These are phyloP conservation scores for Apiospora hydei DNA, from an alignment of 2,329 filamentous ascomycete species.

Conservation along the genomic window DNA sequence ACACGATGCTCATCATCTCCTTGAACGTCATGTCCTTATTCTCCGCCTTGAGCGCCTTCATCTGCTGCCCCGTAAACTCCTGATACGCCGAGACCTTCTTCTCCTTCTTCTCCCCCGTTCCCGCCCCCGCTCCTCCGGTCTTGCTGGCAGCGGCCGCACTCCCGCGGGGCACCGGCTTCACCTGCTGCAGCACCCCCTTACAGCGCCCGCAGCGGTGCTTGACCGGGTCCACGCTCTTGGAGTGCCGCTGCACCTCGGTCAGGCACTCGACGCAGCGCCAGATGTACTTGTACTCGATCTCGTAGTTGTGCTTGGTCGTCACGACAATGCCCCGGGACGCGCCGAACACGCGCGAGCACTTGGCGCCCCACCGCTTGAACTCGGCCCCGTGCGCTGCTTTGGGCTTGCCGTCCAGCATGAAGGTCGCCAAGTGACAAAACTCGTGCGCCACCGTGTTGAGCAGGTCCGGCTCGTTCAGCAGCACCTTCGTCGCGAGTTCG, in stretches of 20 bases:
- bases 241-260: constrained; percentile 81
- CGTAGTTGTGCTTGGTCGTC: constrained; percentile 88
- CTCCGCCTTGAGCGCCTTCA: constrained; percentile 36
- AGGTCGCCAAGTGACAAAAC: constrained; percentile 93
- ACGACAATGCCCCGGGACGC: constrained; percentile 71
- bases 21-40: constrained; percentile 56
- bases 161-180: constrained; percentile 75
- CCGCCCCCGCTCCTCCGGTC: neutral
- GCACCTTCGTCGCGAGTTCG: constrained; percentile 88
- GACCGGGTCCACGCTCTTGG: constrained; percentile 78
- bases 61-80: constrained; percentile 46
- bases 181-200: constrained; percentile 74
- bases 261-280: constrained; percentile 80
- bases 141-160: constrained; percentile 28
- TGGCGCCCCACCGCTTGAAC: constrained; percentile 78
- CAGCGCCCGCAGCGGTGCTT: constrained; percentile 82
- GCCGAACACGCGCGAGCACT: constrained; percentile 63
- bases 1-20: constrained; percentile 70
- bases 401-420: constrained; percentile 80
- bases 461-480: constrained; percentile 77
- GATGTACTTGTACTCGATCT: constrained; percentile 90
- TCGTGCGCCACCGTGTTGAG: constrained; percentile 95
- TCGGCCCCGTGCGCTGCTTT: constrained; percentile 82
- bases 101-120: constrained; percentile 19
- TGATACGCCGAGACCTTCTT: constrained; percentile 57